Evolutionary conservation across 306 rosid genomes (phyloP).

Genomic region (Medicago ruthenica): DNA sequence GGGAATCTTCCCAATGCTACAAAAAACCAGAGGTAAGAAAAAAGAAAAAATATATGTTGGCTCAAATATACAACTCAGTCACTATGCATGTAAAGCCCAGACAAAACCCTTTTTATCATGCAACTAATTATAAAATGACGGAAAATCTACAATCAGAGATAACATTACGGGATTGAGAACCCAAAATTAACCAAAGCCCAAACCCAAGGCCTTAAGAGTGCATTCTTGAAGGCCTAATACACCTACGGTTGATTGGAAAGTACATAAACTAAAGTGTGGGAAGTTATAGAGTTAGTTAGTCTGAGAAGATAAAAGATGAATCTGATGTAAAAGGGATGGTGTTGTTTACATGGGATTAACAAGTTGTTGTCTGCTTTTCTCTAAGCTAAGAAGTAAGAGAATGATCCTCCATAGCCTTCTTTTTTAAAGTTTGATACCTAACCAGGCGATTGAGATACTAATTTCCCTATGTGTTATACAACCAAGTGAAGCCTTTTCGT

Average conservation of each 20-base stretch:
- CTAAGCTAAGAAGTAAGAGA: conserved; percentile 8
- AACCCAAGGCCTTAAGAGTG: conserved; percentile 6
- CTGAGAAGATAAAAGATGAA: conserved; percentile 2
- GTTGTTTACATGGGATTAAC: conserved; percentile 1
- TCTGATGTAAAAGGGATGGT: neutral
- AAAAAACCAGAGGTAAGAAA: conserved; percentile 15
- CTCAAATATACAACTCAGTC: conserved; percentile 26
- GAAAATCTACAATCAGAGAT: conserved; percentile 23
- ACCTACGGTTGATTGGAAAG: conserved; percentile 1
- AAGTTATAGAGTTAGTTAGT: conserved; percentile 12
- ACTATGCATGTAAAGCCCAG: conserved; percentile 1
- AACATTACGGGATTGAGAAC: conserved; percentile 11
- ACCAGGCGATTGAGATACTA: conserved; percentile 26
- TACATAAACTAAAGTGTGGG: conserved; percentile 7
- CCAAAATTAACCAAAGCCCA: conserved; percentile 14
- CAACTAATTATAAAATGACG: conserved; percentile 18
- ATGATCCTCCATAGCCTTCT: neutral
- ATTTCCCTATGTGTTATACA: conserved; percentile 4
- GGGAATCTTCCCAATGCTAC: conserved; percentile 25
- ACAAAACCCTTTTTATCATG: conserved; percentile 19
- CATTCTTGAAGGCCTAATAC: neutral
- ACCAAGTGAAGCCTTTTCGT: neutral
- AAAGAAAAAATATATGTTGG: conserved; percentile 27
- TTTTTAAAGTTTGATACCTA: conserved; percentile 34
- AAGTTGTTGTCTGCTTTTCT: conserved; percentile 8